Evolutionary conservation across 768 basidiomycete genomes (phyloP), one percentile per base, ranked within the genome.

Genomic region (Mycena polygramma): DNA sequence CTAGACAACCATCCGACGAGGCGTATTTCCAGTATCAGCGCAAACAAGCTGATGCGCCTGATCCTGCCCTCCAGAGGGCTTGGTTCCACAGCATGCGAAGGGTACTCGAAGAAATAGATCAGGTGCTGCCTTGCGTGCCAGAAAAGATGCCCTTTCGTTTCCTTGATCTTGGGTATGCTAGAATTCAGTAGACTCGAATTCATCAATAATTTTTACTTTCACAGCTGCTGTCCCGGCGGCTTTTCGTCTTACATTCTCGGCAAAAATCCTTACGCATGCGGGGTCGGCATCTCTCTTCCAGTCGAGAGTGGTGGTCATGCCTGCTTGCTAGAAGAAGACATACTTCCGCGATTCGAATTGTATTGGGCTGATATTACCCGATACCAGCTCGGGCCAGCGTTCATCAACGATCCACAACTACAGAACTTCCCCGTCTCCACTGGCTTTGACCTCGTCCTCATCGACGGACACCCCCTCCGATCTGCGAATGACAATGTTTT

Each of bases 391-490:
- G 87, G 59, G 75, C 64, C 26, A 51, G 22, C 7, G 83, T 85
- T 63, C 52, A 73, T 75, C 68, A 53, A 57, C 37, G 75, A 74
- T 36, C 46, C 68, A 19, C 52, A 22, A 37, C 60, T 75, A 41
- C 70, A 70, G 53, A 63, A 68, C 30, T 61, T 74, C 41, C 75
- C 75, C 30, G 41, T 70, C 53, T 26, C 57, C n/a, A 68, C 66
- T 2, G 63, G 66, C 4, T 80, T 78, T 68, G 76, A 78, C 57
- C 68, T 82, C 20, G 80, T 80, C 20, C 68, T 81, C 13, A 75
- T 81, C 59, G 81, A 81, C 58, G 81, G 77, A 14, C 81, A 81
- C 63, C 77, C 77, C 3, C 67, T 81, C 20, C 79, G 81, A 51
- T 74, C 67, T 51, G 57, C 72, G 22, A 43, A 57, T 24, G 66